Conservation (phyloP, 345 rosid species). For the Capsella bursapastoris region DNA sequence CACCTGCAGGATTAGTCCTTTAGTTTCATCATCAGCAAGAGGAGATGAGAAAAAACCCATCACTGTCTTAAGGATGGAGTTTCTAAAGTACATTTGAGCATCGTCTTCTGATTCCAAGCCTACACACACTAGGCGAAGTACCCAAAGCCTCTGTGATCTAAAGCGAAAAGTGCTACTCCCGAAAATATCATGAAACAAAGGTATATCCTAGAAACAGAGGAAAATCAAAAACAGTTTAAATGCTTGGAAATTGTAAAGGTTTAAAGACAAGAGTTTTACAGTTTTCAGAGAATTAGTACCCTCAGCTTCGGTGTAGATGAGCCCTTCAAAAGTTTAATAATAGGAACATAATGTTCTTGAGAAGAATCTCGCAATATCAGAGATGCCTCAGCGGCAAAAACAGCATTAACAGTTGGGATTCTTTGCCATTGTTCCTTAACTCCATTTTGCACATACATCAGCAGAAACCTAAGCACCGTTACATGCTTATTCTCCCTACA, state of each 20-base stretch:
- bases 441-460: slow-evolving; percentile 81
- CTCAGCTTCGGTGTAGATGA: slow-evolving; percentile 68
- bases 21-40: slow-evolving; percentile 74
- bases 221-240: slow-evolving; percentile 28
- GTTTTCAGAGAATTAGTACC: slow-evolving; percentile 54
- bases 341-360: slow-evolving; percentile 65
- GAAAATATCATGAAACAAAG: slow-evolving; percentile 68
- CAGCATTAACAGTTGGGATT: slow-evolving; percentile 75
- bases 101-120: slow-evolving; percentile 84
- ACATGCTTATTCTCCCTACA: slow-evolving; percentile 65
- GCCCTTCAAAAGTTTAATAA: slow-evolving; percentile 65
- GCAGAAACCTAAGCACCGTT: slow-evolving; percentile 65
- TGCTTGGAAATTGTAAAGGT: slow-evolving; percentile 32
- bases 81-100: slow-evolving; percentile 58
- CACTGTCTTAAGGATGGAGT: slow-evolving; percentile 59
- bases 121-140: slow-evolving; percentile 66
- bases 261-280: slow-evolving; percentile 18
- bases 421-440: slow-evolving; percentile 83
- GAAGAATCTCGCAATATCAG: slow-evolving; percentile 79
- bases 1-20: slow-evolving; percentile 87
- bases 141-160: slow-evolving; percentile 84
- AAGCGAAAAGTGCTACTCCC: slow-evolving; percentile 68
- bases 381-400: slow-evolving; percentile 90
- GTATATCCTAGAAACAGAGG: slow-evolving; percentile 68
- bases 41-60: slow-evolving; percentile 76